Conservation (phyloP, 1,284 basidiomycete species). For the Ustilago hordei region DNA sequence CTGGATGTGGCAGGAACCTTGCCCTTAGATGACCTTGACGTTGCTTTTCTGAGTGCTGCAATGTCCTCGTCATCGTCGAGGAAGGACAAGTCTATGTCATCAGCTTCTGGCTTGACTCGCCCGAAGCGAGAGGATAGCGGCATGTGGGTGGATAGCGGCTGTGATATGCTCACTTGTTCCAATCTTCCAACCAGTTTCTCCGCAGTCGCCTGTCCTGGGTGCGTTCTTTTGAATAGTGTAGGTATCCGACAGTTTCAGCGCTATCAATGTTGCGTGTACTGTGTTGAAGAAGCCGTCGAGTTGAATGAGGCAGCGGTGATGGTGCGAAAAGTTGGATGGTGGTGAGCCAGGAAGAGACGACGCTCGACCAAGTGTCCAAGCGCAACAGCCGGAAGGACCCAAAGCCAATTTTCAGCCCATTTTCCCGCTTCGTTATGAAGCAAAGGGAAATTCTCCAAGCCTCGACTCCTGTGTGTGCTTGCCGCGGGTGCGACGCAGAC, state of each 20-base stretch:
- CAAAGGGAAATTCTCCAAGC: not conserved
- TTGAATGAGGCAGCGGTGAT: not conserved
- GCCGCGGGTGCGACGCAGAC: not conserved
- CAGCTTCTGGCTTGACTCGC: slow-evolving; percentile 15
- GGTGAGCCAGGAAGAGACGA: not conserved
- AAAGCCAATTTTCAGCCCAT: not conserved
- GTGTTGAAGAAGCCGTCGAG: not conserved
- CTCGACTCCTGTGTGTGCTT: not conserved
- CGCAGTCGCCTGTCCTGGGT: not conserved
- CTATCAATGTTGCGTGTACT: not conserved
- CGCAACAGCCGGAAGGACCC: slow-evolving; percentile 4
- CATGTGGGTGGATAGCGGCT: slow-evolving; percentile 4
- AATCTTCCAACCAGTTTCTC: not conserved
- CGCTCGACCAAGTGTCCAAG: slow-evolving; percentile 3
- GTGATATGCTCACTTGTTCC: not conserved
- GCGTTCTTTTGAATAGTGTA: not conserved
- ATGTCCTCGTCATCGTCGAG: slow-evolving; percentile 36
- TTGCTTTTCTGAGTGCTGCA: slow-evolving; percentile 9
- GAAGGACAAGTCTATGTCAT: slow-evolving; percentile 37
- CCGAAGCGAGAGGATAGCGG: slow-evolving; percentile 9
- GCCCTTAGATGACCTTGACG: slow-evolving; percentile 2
- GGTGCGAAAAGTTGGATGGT: not conserved
- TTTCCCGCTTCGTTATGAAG: no score
- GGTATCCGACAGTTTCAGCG: not conserved
- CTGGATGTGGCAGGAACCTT: slow-evolving; percentile 1